These are phyloP conservation scores for Ascochyta koolunga DNA, from an alignment of 2,329 filamentous ascomycete species.

Conservation along the genomic window DNA sequence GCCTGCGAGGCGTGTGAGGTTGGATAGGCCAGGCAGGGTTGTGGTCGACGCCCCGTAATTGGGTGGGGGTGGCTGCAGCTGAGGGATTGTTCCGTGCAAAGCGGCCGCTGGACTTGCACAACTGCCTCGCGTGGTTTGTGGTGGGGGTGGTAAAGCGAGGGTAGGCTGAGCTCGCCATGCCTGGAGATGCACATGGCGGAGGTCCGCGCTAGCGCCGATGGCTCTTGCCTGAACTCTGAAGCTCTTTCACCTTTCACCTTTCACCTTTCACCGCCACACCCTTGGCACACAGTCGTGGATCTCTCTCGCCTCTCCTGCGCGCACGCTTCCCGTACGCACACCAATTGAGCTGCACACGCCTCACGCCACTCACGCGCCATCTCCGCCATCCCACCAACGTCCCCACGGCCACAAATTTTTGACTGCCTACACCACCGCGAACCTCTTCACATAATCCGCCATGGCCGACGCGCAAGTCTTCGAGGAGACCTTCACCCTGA, in stretches of 20 bases:
- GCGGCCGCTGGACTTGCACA: background rate
- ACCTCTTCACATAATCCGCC: conserved; percentile 35
- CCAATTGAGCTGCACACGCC: background rate
- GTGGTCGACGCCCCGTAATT: background rate
- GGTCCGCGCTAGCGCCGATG: conserved; percentile 13
- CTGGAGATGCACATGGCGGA: conserved; percentile 4
- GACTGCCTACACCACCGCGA: no score
- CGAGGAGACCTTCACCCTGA: conserved; percentile 89
- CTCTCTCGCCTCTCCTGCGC: background rate
- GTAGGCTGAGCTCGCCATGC: background rate
- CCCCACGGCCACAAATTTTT: conserved; percentile 1
- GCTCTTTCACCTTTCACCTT: conserved; percentile 23
- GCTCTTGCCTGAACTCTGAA: conserved; percentile 6
- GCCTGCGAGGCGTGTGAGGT: conserved; percentile 4
- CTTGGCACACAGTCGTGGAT: conserved; percentile 1
- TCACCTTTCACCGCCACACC: background rate
- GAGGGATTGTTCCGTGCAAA: no score
- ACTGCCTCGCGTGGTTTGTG: background rate
- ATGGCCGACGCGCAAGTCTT: conserved; percentile 91
- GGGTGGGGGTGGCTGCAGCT: background rate
- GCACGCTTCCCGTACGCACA: background rate
- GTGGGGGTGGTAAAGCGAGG: background rate
- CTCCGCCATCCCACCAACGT: background rate
- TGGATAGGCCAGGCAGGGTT: background rate
- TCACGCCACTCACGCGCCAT: conserved; percentile 1